Evolutionary conservation across 2,329 filamentous ascomycete genomes (phyloP), one percentile per base, ranked within the genome.

Genomic region (Lasiodiplodia gonubiensis): DNA sequence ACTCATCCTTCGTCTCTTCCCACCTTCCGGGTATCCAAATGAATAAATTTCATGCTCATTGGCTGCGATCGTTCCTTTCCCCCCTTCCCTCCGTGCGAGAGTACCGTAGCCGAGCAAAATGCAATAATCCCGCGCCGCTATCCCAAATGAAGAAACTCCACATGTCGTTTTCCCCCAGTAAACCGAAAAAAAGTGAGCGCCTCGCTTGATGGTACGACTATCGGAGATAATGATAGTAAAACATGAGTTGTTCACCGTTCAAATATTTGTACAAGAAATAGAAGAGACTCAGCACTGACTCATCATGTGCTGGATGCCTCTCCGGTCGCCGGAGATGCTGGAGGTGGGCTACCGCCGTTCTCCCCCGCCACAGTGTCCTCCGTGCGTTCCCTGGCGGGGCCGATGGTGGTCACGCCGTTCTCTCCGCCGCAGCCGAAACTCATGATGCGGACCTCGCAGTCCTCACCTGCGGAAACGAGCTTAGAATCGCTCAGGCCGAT

Each of bases 391-490:
- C 59, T 49, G n/a, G 59, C 42, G n/a, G 59, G 59, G 37, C 59
- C 59, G 30, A 63, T 51, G 18, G 59, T 63, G n/a, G 59, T 63
- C 42, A 63, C 59, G 18, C 59, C 59, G 53, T 66, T 53, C 21
- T 57, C 53, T 7, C 52, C 64, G 39, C 64, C 64, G 52, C 65
- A 67, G 46, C 57, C 66, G 21, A 67, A 67, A 10, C 70, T 79
- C 76, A 71, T 74, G 79, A 99, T 85, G 64, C 94, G 85, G 39
- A 97, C 92, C 73, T 97, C 93, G 70, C 92, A 92, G 77, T 99
- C 95, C 78, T 98, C 95, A 74, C 94, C 93, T 6, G 94, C 95
- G 72, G 92, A 97, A 35, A 93, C 92, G 83, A 99, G 91, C 49
- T 92, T 87, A 72, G 90, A 92, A 76, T 98, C 95, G 73, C 93